Percentiles rank a stretch among this genome's conserved stretches.
These are phyloP conservation scores for Monosporascus sp. DNA, from an alignment of 2,329 filamentous ascomycete species.

Conservation along the genomic window DNA sequence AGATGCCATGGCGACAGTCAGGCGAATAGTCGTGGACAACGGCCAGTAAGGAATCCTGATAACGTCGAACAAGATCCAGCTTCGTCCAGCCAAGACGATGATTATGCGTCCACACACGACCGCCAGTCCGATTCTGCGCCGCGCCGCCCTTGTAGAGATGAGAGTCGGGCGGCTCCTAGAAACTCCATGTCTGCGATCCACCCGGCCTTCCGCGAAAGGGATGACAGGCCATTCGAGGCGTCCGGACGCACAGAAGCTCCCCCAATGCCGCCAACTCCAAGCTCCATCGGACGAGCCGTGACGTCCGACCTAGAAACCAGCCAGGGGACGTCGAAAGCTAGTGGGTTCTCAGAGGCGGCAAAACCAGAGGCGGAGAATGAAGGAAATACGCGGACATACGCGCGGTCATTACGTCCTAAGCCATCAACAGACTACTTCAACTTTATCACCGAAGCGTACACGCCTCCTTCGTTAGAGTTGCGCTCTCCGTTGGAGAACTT, in stretches of 20 bases:
- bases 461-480: conserved; percentile 22
- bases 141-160: neutral
- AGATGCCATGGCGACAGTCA: neutral
- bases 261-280: neutral
- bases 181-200: neutral
- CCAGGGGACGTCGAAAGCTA: neutral
- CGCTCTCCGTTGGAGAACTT: conserved; percentile 14
- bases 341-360: neutral
- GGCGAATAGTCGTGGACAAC: neutral
- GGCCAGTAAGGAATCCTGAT: neutral
- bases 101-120: neutral
- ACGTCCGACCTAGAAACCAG: neutral
- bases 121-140: neutral
- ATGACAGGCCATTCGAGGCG: neutral
- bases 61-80: neutral
- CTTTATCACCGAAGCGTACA: conserved; percentile 24
- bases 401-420: conserved; percentile 11
- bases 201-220: neutral
- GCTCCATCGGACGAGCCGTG: conserved; percentile 1
- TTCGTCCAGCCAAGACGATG: neutral
- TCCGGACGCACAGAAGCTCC: neutral
- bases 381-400: conserved; percentile 4
- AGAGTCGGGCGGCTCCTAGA: neutral
- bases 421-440: conserved; percentile 24
- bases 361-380: conserved; percentile 1